Percentiles rank a stretch among this genome's conserved stretches.
These are phyloP conservation scores for Hirsutella thompsonii DNA, from an alignment of 2,329 filamentous ascomycete species.

Conservation along the genomic window DNA sequence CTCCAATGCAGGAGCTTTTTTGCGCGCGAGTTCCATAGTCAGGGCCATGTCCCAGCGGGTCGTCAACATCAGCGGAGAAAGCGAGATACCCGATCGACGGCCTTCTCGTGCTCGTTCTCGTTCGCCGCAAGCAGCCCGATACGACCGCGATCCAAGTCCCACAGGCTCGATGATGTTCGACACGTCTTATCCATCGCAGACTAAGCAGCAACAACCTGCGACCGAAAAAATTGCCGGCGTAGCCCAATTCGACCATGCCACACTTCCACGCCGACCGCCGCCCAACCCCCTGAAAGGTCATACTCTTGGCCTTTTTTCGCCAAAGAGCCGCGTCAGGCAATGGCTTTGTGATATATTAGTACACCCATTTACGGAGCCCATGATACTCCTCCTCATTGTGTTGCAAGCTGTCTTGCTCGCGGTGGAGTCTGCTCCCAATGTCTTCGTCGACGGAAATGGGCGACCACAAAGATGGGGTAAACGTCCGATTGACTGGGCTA, in stretches of 20 bases:
- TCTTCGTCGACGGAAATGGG: constrained; percentile 48
- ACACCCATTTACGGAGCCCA: constrained; percentile 73
- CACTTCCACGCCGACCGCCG: constrained; percentile 8
- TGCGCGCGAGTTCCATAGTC: constrained; percentile 61
- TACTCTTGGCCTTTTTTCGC: constrained; percentile 71
- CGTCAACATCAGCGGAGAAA: constrained; percentile 92
- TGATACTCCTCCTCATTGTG: constrained; percentile 77
- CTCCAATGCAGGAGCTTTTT: constrained; percentile 51
- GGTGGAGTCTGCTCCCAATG: constrained; percentile 64
- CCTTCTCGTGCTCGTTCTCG: constrained; percentile 47
- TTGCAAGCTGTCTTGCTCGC: constrained; percentile 80
- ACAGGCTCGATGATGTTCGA: constrained; percentile 26
- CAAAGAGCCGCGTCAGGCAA: constrained; percentile 61
- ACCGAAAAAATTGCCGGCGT: constrained; percentile 29
- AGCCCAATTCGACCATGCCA: constrained; percentile 8
- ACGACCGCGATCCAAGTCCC: constrained; percentile 12
- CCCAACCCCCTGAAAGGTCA: constrained; percentile 75
- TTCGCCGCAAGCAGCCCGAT: constrained; percentile 34
- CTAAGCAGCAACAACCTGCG: constrained; percentile 21
- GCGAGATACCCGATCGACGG: constrained; percentile 65
- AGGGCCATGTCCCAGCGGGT: constrained; percentile 91
- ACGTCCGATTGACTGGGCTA: constrained; percentile 60
- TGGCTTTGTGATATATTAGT: constrained; percentile 74
- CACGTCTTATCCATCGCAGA: constrained; percentile 38
- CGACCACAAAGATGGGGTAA: constrained; percentile 54